A percentile compares a stretch with the other conserved stretches of the same genome.
These are phyloP conservation scores for Termitomyces sp. DNA, from an alignment of 768 basidiomycete species.

Conservation along the genomic window DNA sequence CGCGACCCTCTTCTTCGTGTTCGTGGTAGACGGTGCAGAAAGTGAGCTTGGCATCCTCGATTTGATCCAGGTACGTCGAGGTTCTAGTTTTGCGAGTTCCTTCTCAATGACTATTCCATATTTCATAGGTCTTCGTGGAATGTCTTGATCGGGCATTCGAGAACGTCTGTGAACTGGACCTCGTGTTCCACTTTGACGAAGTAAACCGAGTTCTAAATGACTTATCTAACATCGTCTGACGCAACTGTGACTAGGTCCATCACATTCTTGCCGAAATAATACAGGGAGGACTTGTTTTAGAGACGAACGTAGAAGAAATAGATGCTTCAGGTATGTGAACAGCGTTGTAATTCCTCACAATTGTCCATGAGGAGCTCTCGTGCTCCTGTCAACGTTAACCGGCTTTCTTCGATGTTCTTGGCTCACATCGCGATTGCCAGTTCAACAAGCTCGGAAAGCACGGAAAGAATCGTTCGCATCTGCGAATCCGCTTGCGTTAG, in stretches of 20 bases:
- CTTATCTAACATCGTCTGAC: background rate
- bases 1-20: slow-evolving; percentile 95
- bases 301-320: slow-evolving; percentile 91
- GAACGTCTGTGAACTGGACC: slow-evolving; percentile 97
- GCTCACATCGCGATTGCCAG: slow-evolving; percentile 32
- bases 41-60: slow-evolving; percentile 96
- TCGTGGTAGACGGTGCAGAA: slow-evolving; percentile 94
- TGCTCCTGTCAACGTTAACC: background rate
- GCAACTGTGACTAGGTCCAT: slow-evolving; percentile 61
- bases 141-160: slow-evolving; percentile 93
- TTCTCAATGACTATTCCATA: background rate
- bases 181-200: slow-evolving; percentile 99
- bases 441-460: slow-evolving; percentile 64
- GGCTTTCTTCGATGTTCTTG: background rate
- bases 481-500: slow-evolving; percentile 80
- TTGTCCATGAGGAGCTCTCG: background rate
- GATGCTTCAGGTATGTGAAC: slow-evolving; percentile 55
- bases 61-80: slow-evolving; percentile 75
- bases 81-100: background rate
- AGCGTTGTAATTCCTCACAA: background rate
- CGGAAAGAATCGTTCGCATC: slow-evolving; percentile 77
- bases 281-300: slow-evolving; percentile 93
- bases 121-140: slow-evolving; percentile 88
- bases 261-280: slow-evolving; percentile 95
- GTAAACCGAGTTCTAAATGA: slow-evolving; percentile 33